A percentile compares a stretch with the other conserved stretches of the same genome.
These are phyloP conservation scores for Aspergillus fumigatus DNA, from an alignment of 2,329 filamentous ascomycete genomes.

Conservation along the genomic window DNA sequence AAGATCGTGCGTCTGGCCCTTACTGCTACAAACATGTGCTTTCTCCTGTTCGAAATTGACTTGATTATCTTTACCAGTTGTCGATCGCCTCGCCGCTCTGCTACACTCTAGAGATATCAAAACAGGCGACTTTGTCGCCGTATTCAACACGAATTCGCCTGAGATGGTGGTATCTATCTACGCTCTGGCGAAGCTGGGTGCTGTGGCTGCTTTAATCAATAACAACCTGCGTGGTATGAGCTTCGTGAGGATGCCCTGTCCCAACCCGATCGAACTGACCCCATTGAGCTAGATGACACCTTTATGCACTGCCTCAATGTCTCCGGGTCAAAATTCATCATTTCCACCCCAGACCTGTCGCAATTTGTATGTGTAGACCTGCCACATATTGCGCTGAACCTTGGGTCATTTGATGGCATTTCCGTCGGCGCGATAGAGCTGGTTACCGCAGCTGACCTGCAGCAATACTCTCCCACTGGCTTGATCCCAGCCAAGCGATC, in stretches of 20 bases:
- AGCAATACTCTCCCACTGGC: slow-evolving; percentile 20
- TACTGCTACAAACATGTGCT: background rate
- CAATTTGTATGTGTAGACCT: slow-evolving; percentile 30
- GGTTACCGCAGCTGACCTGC: slow-evolving; percentile 22
- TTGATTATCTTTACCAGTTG: slow-evolving; percentile 26
- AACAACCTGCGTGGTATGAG: slow-evolving; percentile 42
- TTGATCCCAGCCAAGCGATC: slow-evolving; percentile 29
- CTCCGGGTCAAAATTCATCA: slow-evolving; percentile 37
- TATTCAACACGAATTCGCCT: slow-evolving; percentile 48
- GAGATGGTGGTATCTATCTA: slow-evolving; percentile 45
- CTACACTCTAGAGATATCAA: slow-evolving; percentile 36
- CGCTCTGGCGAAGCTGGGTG: slow-evolving; percentile 45
- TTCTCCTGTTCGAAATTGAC: slow-evolving; percentile 6
- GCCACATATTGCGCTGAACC: slow-evolving; percentile 35
- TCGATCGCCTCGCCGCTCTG: slow-evolving; percentile 41
- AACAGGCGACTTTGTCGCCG: slow-evolving; percentile 40
- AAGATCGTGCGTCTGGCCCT: slow-evolving; percentile 32
- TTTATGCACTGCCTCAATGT: slow-evolving; percentile 44
- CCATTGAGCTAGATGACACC: slow-evolving; percentile 35
- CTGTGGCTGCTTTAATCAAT: slow-evolving; percentile 45
- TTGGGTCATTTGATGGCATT: slow-evolving; percentile 33
- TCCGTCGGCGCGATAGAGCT: slow-evolving; percentile 20
- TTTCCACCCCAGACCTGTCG: slow-evolving; percentile 44
- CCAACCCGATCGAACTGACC: background rate
- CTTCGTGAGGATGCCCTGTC: background rate